phyloP scores from a whole-genome alignment of 2,329 filamentous ascomycete species.

The Colletotrichum cordylinicola region DNA sequence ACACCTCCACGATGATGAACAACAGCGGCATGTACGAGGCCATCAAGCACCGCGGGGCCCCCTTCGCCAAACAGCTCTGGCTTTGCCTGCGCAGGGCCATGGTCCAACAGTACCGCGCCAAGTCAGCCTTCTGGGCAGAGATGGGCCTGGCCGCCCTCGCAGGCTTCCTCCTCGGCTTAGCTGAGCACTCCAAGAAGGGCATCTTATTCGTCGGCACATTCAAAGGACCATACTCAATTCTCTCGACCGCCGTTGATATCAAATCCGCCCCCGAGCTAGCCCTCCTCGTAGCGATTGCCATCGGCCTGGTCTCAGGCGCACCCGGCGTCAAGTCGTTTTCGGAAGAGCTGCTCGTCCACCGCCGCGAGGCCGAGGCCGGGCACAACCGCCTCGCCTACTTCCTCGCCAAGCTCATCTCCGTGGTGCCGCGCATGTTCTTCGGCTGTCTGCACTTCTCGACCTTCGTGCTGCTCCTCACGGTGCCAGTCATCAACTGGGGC shows the following conservation, averaged over 20 bases:
- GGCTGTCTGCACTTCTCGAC: slow-evolving; percentile 61
- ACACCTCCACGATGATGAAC: slow-evolving; percentile 37
- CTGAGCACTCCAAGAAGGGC: slow-evolving; percentile 53
- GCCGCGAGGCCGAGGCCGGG: slow-evolving; percentile 60
- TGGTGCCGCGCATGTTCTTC: slow-evolving; percentile 55
- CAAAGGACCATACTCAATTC: slow-evolving; percentile 51
- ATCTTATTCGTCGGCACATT: slow-evolving; percentile 60
- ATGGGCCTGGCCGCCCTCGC: slow-evolving; percentile 57
- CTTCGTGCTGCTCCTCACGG: slow-evolving; percentile 52
- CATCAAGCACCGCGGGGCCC: slow-evolving; percentile 55
- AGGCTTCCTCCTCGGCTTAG: slow-evolving; percentile 60
- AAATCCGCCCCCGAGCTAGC: slow-evolving; percentile 56
- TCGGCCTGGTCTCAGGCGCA: slow-evolving; percentile 59
- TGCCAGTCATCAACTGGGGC: slow-evolving; percentile 54
- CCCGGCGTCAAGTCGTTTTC: slow-evolving; percentile 64
- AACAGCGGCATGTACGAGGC: slow-evolving; percentile 47
- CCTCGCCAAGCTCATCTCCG: slow-evolving; percentile 58
- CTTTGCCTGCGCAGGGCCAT: slow-evolving; percentile 59
- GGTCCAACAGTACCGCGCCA: slow-evolving; percentile 61
- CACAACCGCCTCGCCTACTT: slow-evolving; percentile 64
- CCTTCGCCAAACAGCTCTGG: slow-evolving; percentile 53
- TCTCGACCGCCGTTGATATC: slow-evolving; percentile 59
- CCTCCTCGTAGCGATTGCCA: slow-evolving; percentile 57
- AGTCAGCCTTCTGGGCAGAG: slow-evolving; percentile 58
- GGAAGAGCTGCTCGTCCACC: slow-evolving; percentile 59